Percentiles rank a stretch among this genome's conserved stretches.
phyloP scores from a whole-genome alignment of 768 basidiomycete genomes.

The Candolleomyces eurysporus region DNA sequence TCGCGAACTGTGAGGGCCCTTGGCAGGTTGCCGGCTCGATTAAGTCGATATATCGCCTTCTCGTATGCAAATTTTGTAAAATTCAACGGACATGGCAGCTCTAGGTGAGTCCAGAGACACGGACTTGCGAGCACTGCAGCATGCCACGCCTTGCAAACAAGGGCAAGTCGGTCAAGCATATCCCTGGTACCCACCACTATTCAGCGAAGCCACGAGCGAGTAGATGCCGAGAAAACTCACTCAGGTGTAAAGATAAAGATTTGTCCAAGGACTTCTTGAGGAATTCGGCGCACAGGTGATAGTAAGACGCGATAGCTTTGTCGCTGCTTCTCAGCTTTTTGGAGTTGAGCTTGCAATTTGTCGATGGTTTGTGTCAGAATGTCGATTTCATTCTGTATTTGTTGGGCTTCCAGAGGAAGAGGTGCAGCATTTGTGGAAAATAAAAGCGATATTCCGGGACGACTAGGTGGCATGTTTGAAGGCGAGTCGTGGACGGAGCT shows the following conservation, averaged over 20 bases:
- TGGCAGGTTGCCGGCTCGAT: background rate
- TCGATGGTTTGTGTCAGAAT: background rate
- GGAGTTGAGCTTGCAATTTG: background rate
- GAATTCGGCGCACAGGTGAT: background rate
- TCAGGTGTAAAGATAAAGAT: background rate
- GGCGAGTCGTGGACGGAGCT: no score
- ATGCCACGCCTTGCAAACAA: background rate
- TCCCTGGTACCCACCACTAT: no score
- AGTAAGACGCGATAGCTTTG: background rate
- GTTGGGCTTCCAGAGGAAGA: background rate
- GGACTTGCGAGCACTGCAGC: background rate
- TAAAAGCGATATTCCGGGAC: background rate
- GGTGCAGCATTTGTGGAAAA: background rate
- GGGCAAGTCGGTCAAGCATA: background rate
- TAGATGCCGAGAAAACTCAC: no score
- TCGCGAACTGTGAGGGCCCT: background rate
- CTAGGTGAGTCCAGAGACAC: background rate
- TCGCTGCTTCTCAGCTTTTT: background rate
- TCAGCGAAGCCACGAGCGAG: no score
- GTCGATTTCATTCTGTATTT: background rate
- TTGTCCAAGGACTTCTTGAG: background rate
- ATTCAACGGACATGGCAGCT: background rate
- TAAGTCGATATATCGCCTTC: background rate
- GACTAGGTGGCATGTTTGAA: no score
- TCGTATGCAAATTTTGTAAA: background rate